Evolutionary conservation across 2,329 filamentous ascomycete species (phyloP).

Genomic region (Xylaria sp.): DNA sequence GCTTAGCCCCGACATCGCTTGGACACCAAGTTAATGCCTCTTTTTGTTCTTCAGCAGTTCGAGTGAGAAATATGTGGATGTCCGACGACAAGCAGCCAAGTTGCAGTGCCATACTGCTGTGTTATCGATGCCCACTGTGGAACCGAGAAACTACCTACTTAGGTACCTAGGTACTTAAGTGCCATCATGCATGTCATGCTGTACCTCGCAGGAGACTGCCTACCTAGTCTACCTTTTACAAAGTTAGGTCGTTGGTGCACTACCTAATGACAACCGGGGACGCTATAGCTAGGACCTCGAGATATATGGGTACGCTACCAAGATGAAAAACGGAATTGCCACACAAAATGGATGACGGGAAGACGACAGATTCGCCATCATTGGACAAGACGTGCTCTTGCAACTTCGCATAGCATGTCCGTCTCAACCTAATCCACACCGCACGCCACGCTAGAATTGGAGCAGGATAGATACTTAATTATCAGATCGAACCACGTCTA

Average conservation of each 20-base stretch:
- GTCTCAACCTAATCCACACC: background rate
- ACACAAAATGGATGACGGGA: background rate
- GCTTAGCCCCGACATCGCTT: constrained; percentile 28
- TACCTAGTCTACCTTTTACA: too few relatives aligned
- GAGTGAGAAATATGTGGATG: too few relatives aligned
- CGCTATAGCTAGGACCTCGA: too few relatives aligned
- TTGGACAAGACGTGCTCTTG: background rate
- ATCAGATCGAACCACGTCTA: background rate
- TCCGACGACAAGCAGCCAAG: too few relatives aligned
- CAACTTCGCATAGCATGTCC: background rate
- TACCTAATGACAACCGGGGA: too few relatives aligned
- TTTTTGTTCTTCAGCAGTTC: constrained; percentile 8
- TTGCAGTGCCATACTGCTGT: too few relatives aligned
- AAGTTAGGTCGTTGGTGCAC: background rate
- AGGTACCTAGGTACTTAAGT: too few relatives aligned
- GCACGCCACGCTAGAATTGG: constrained; percentile 2
- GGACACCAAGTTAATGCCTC: background rate
- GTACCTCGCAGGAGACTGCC: too few relatives aligned
- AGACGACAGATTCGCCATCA: background rate
- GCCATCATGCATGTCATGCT: constrained; percentile 7
- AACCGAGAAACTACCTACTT: too few relatives aligned
- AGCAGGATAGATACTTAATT: background rate
- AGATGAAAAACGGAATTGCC: background rate
- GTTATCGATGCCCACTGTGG: too few relatives aligned
- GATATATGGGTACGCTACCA: background rate